These are phyloP conservation scores for Pestalotiopsis sp. DNA, from an alignment of 2,329 filamentous ascomycete species.

Conservation along the genomic window DNA sequence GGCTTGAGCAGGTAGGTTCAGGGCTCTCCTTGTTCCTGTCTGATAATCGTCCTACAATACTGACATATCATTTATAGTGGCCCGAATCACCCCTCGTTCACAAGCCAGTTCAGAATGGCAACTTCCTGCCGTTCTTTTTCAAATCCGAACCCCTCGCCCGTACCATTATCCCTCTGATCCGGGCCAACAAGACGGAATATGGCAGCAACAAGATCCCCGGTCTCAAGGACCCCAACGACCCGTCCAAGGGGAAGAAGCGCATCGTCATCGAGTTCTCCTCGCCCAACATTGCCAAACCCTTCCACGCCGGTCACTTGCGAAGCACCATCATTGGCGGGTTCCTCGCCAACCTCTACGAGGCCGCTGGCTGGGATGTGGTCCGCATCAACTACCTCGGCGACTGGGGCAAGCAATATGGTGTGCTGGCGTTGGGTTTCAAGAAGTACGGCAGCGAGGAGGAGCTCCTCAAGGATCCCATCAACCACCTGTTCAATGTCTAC, in stretches of 20 bases:
- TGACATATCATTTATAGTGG: constrained; percentile 48
- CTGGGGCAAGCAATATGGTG: constrained; percentile 73
- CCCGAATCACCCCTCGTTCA: constrained; percentile 73
- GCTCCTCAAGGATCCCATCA: constrained; percentile 65
- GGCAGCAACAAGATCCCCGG: constrained; percentile 65
- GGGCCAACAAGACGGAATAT: constrained; percentile 59
- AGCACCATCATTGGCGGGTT: constrained; percentile 78
- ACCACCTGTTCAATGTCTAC: constrained; percentile 73
- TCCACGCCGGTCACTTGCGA: constrained; percentile 72
- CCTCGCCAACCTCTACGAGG: constrained; percentile 67
- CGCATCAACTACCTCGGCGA: constrained; percentile 77
- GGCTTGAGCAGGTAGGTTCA: constrained; percentile 55
- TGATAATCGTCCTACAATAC: background rate
- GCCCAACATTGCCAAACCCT: constrained; percentile 76
- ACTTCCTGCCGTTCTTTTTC: constrained; percentile 80
- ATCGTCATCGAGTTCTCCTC: constrained; percentile 73
- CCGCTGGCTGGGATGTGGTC: constrained; percentile 68
- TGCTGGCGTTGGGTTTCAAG: constrained; percentile 68
- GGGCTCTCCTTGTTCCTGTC: background rate
- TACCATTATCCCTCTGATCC: constrained; percentile 69
- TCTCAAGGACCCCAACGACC: constrained; percentile 48
- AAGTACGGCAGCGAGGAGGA: constrained; percentile 67
- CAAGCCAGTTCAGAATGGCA: constrained; percentile 65
- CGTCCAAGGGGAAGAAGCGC: constrained; percentile 40
- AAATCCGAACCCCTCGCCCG: constrained; percentile 65